Conservation (phyloP, 768 basidiomycete genomes). For the Tremella yokohamensis region DNA sequence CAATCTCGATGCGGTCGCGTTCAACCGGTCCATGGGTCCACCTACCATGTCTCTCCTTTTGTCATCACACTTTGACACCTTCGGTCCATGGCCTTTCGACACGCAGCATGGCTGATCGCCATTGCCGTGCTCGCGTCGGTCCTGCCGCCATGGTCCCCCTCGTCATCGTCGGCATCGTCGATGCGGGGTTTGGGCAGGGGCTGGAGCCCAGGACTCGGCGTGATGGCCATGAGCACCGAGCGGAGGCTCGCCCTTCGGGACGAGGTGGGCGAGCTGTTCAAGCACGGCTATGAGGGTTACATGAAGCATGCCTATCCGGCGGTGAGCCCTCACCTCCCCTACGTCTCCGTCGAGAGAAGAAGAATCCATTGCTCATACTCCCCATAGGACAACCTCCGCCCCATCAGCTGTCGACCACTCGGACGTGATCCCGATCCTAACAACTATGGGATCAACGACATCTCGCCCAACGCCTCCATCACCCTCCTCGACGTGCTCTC, state of each 20-base stretch:
- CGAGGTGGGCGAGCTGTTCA: constrained; percentile 61
- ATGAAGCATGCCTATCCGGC: constrained; percentile 63
- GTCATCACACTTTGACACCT: not conserved
- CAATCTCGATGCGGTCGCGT: not conserved
- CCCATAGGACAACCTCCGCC: constrained; percentile 64
- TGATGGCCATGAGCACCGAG: too few relatives aligned
- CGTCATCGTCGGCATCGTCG: not conserved
- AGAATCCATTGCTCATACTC: too few relatives aligned
- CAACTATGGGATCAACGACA: constrained; percentile 82
- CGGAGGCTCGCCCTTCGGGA: not conserved
- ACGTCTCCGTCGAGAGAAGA: constrained; percentile 1
- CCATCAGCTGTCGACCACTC: constrained; percentile 65
- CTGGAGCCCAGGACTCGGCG: too few relatives aligned
- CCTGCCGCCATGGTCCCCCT: not conserved
- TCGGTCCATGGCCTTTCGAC: not conserved
- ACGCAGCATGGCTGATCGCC: constrained; percentile 2
- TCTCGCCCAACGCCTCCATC: constrained; percentile 83
- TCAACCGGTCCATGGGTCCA: not conserved
- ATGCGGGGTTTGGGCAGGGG: not conserved
- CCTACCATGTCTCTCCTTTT: not conserved
- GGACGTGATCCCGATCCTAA: constrained; percentile 49
- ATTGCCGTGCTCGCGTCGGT: not conserved
- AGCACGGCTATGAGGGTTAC: constrained; percentile 84
- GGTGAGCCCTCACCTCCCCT: constrained; percentile 20
- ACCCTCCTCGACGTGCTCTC: constrained; percentile 64